These are phyloP conservation scores for Paraleonurus japonicus DNA, from an alignment of 257 asterid species.

Conservation along the genomic window DNA sequence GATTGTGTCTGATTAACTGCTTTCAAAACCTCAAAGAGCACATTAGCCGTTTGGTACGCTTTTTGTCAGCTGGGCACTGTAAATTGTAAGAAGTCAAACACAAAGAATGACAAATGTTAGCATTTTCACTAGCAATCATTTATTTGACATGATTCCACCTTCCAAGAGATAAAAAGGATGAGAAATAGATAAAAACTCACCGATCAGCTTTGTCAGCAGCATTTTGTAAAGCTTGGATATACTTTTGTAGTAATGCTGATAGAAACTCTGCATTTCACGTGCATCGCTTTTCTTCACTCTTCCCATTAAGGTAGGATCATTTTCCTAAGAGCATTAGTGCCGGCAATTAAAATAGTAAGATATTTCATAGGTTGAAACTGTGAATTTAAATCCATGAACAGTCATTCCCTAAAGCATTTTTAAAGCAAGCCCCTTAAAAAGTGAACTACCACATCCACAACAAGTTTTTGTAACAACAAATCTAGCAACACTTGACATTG, in stretches of 20 bases:
- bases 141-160: neutral
- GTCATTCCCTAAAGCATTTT: neutral
- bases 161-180: slow-evolving; percentile 7
- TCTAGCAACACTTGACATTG: neutral
- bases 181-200: slow-evolving; percentile 38
- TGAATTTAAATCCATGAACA: neutral
- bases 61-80: slow-evolving; percentile 91
- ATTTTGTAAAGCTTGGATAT: slow-evolving; percentile 92
- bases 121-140: slow-evolving; percentile 10
- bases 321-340: slow-evolving; percentile 58
- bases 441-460: too few species aligned
- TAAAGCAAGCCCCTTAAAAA: neutral
- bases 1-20: slow-evolving; percentile 91
- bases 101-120: slow-evolving; percentile 2
- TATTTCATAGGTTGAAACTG: neutral
- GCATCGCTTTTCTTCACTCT: slow-evolving; percentile 96
- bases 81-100: slow-evolving; percentile 22
- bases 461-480: too few species aligned
- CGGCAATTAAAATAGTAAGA: slow-evolving; percentile 3
- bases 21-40: slow-evolving; percentile 91
- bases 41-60: slow-evolving; percentile 94
- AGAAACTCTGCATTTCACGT: slow-evolving; percentile 97
- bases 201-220: slow-evolving; percentile 95
- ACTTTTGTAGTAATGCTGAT: slow-evolving; percentile 92
- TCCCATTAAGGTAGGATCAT: slow-evolving; percentile 87